Conservation (phyloP, 2,329 filamentous ascomycete species). For the Amylocarpus encephaloides region DNA sequence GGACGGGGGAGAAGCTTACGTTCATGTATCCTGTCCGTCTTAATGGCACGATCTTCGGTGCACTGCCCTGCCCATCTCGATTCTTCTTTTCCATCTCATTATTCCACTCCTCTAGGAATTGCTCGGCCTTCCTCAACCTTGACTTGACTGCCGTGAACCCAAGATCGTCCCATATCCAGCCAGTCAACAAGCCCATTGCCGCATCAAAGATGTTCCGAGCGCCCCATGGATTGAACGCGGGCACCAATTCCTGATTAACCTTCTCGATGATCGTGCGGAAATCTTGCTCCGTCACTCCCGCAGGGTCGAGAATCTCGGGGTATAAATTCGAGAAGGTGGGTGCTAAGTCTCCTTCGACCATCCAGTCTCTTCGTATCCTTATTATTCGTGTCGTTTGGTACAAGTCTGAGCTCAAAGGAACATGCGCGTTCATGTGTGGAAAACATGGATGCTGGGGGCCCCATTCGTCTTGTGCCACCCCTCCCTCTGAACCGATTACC, state of each 20-base stretch:
- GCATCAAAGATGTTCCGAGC: slow-evolving; percentile 74
- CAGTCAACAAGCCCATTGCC: slow-evolving; percentile 72
- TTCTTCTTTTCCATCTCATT: slow-evolving; percentile 54
- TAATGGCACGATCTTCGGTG: slow-evolving; percentile 70
- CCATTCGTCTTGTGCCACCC: slow-evolving; percentile 67
- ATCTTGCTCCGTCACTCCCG: slow-evolving; percentile 73
- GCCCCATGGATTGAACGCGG: slow-evolving; percentile 74
- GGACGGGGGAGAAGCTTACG: slow-evolving; percentile 39
- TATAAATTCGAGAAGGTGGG: slow-evolving; percentile 94
- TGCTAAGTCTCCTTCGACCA: slow-evolving; percentile 80
- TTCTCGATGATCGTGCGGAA: slow-evolving; percentile 78
- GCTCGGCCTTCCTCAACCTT: slow-evolving; percentile 63
- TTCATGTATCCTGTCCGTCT: slow-evolving; percentile 84
- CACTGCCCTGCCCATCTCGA: slow-evolving; percentile 43
- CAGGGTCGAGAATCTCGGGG: slow-evolving; percentile 87
- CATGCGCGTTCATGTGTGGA: slow-evolving; percentile 88
- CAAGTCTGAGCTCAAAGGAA: slow-evolving; percentile 68
- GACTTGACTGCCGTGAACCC: slow-evolving; percentile 72
- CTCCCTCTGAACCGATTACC: slow-evolving; percentile 29
- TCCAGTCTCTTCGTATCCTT: slow-evolving; percentile 85
- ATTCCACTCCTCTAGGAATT: slow-evolving; percentile 87
- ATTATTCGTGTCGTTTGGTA: slow-evolving; percentile 81
- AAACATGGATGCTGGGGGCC: slow-evolving; percentile 91
- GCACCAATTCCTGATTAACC: slow-evolving; percentile 69
- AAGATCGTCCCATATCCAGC: slow-evolving; percentile 92